Evolutionary conservation across 495 filamentous ascomycete genomes (phyloP).

Genomic region (Oidiodendron maius): DNA sequence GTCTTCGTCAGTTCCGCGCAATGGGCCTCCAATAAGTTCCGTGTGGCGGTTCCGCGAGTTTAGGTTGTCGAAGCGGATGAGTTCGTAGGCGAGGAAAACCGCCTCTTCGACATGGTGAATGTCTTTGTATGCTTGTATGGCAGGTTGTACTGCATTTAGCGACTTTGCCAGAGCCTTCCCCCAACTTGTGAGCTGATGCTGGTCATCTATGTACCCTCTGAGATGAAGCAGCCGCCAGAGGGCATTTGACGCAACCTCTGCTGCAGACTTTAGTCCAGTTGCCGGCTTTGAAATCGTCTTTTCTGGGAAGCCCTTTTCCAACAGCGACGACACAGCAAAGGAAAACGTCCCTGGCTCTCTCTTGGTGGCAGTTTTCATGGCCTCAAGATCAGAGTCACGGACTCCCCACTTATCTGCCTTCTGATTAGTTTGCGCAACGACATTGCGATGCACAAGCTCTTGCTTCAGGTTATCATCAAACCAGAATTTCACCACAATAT

Average conservation of each 20-base stretch:
- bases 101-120: constrained; percentile 50
- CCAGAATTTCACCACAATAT: constrained; percentile 75
- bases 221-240: constrained; percentile 87
- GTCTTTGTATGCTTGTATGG: constrained; percentile 19
- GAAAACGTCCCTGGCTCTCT: constrained; percentile 42
- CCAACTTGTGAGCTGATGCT: constrained; percentile 79
- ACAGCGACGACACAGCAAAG: constrained; percentile 52
- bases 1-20: constrained; percentile 36
- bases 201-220: constrained; percentile 73
- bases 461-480: constrained; percentile 62
- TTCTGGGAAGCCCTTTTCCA: constrained; percentile 57
- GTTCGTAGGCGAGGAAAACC: constrained; percentile 72
- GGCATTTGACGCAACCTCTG: constrained; percentile 71
- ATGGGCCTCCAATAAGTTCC: constrained; percentile 42
- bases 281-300: constrained; percentile 46
- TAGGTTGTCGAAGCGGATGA: constrained; percentile 71
- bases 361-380: constrained; percentile 20
- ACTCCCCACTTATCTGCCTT: constrained; percentile 72
- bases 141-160: constrained; percentile 52
- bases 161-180: constrained; percentile 70
- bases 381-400: constrained; percentile 41
- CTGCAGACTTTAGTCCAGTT: constrained; percentile 46
- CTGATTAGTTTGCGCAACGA: constrained; percentile 49
- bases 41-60: constrained; percentile 53
- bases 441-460: constrained; percentile 59